Evolutionary conservation across 1,284 basidiomycete genomes (phyloP), one percentile per base, ranked within the genome.

Genomic region (Caloboletus firmus): DNA sequence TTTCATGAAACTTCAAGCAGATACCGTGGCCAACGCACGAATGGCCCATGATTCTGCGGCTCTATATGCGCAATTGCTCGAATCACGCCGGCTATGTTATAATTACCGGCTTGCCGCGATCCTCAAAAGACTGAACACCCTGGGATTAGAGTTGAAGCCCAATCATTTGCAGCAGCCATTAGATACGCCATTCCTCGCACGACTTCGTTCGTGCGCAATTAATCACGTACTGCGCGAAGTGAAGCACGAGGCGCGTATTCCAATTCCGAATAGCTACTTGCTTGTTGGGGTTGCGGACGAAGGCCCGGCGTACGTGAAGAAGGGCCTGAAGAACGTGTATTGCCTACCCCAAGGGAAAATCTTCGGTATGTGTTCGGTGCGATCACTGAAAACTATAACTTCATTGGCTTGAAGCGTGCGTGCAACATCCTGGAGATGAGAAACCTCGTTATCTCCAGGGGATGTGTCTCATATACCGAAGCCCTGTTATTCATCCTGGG

Each of bases 211-310:
- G 46, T 83, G 84, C 30, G 78, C 82, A 1, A 79, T 83, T 63
- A 80, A 79, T 49, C 78, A 82, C 57, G 79, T 87, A 13, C 71
- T 92, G 18, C 76, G 87, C 13, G 82, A 81, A 45, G 82, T 92
- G 64, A 91, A 91, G 63, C 82, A 89, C 59, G 74, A 76, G 35
- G 89, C 89, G 0, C 76, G 87, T 22, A 87, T 92, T 35, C 80
- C 78, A 3, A 79, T 92, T n/a, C 82, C 82, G 0, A 72, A 84
- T 2, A 84, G 84, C 53, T 82, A 82, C 57, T 74, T 83, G 20
- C 75, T 91, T 4, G 86, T 91, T 18, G 90, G 90, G 4, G 77
- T 91, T n/a, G 85, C 87, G 7, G 89, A 91, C 63, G 89, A 91
- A 71, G 87, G 87, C 2, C 79, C 81, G 4, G 77, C 80, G 1